Evolutionary conservation across 2,329 filamentous ascomycete genomes (phyloP).

Genomic region (Sporothrix euskadiensis): DNA sequence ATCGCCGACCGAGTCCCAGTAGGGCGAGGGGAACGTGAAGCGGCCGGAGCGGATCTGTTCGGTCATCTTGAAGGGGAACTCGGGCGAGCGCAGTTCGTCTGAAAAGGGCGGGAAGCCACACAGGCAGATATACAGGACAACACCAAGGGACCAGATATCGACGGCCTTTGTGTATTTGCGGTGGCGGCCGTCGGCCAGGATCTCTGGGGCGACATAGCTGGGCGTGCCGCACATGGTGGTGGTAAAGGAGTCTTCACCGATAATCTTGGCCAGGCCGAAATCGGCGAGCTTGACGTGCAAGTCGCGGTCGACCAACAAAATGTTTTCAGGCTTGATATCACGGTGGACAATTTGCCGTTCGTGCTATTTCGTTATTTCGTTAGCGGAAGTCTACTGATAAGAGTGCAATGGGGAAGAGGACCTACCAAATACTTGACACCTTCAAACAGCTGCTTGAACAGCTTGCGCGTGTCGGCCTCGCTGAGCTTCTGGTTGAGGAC

Average conservation of each 20-base stretch:
- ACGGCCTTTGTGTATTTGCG: conserved; percentile 93
- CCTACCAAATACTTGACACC: conserved; percentile 92
- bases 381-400: not conserved
- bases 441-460: conserved; percentile 90
- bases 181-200: conserved; percentile 76
- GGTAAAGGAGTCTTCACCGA: conserved; percentile 97
- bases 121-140: conserved; percentile 94
- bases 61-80: conserved; percentile 83
- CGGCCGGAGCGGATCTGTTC: conserved; percentile 86
- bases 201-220: conserved; percentile 94
- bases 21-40: conserved; percentile 94
- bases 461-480: conserved; percentile 78
- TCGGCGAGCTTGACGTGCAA: conserved; percentile 89
- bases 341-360: conserved; percentile 96
- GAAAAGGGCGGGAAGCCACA: conserved; percentile 97
- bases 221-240: conserved; percentile 96
- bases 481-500: conserved; percentile 85
- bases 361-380: conserved; percentile 65
- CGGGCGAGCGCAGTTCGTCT: conserved; percentile 78
- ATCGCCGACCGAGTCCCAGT: conserved; percentile 89
- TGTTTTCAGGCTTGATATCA: conserved; percentile 98
- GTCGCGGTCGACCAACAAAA: conserved; percentile 81
- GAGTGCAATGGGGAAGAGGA: conserved; percentile 22
- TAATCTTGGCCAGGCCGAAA: conserved; percentile 96
- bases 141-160: conserved; percentile 95